Base-by-base conservation (phyloP, 2,329 filamentous ascomycete species). In the Aspergillus uvarum region DNA sequence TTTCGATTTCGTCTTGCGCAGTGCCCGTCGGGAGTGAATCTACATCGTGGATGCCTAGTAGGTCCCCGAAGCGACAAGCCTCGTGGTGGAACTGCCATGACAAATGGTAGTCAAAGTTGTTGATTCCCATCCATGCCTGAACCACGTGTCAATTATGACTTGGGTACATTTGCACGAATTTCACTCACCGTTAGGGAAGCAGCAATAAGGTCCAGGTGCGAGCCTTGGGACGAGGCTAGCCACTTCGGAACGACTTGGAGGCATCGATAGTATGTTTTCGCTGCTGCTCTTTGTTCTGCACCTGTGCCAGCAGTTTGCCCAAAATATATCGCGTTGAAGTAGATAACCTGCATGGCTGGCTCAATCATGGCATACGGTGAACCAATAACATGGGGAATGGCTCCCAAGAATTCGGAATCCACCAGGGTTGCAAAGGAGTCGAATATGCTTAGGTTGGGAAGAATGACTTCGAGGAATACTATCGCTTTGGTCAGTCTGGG, bases 51-150 rank as follows among this genome's bases (percentile, higher is more conserved):
- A 59, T 26, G 6, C 53, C 51, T n/a, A 59, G 52, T 10, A 47
- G 12, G 38, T 38, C 26, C 8, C 21, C 58, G n/a, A 56, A 56
- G 12, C 58, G 47, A 24, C 58, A 59, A 19, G 58, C 47, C 35
- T 59, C 58, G 32, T 53, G 47, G 21, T 59, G 58, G 26, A 59
- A 56, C 12, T 51, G 29, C 58, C 58, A 59, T 24, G 58, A 22
- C 12, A 59, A 29, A 19, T 59, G 58, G 16, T 59, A 59, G 48
- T 59, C 58, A 14, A 59, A 59, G 42, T 56, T 59, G 22, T 59
- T 59, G 24, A 59, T 51, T 12, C 52, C 58, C 2, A 51, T 7
- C 58, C 58, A 59, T 26, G 38, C 35, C 57, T 59, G 4, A 19
- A 14, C 1, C 19, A n/a, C 35, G 11, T 35, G 51, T 54, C 51